A percentile compares a stretch with the other conserved stretches of the same genome.
These are phyloP conservation scores for Syzygium grande DNA, from an alignment of 345 rosid genomes.

Conservation along the genomic window DNA sequence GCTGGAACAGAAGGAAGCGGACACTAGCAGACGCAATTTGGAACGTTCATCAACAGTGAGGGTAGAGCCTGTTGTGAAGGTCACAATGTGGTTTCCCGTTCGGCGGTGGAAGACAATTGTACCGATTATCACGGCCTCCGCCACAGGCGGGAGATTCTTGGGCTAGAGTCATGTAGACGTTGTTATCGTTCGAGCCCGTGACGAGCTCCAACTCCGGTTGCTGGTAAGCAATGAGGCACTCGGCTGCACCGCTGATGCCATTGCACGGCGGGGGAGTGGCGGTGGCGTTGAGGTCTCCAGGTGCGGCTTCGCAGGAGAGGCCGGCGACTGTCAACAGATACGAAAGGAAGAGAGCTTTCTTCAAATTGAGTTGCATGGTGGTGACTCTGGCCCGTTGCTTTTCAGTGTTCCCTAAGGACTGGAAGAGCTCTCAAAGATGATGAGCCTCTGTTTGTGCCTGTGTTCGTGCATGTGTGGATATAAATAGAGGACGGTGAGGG, in stretches of 20 bases:
- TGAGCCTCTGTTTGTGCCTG: not conserved
- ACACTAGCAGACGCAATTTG: not conserved
- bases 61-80: accelerated
- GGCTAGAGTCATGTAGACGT: too few species aligned
- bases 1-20: not conserved
- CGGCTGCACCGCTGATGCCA: not conserved
- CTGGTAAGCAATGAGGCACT: not conserved
- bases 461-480: not conserved
- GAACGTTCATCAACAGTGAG: not conserved
- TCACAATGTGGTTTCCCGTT: not conserved
- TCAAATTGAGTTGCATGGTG: not conserved
- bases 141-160: too few species aligned
- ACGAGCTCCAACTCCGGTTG: not conserved
- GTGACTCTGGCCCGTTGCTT: not conserved
- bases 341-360: not conserved
- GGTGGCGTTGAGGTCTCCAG: not conserved
- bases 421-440: too few species aligned
- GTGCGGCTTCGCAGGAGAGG: not conserved
- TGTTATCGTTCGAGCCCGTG: not conserved
- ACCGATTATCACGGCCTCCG: too few species aligned
- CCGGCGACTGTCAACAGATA: not conserved
- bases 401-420: not conserved
- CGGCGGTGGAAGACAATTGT: not conserved
- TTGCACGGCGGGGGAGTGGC: not conserved
- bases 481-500: not conserved